A percentile compares a stretch with the other conserved stretches of the same genome.
phyloP scores from a whole-genome alignment of 352 stramenopile species.

The Elongisporangium senticosum region DNA sequence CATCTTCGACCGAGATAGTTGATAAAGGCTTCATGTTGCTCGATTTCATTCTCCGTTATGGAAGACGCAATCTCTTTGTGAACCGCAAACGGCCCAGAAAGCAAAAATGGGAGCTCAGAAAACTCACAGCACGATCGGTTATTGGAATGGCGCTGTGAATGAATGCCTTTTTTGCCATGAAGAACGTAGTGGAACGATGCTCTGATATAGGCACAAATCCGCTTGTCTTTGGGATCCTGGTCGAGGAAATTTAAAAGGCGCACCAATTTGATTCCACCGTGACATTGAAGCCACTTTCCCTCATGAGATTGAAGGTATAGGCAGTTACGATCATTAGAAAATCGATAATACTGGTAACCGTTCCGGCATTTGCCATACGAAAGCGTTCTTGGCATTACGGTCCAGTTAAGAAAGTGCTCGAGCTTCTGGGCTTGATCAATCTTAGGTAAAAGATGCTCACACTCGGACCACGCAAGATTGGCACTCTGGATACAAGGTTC shows the following conservation, averaged over 20 bases:
- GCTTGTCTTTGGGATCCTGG: constrained; percentile 16
- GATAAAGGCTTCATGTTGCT: constrained; percentile 42
- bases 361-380: constrained; percentile 48
- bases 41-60: constrained; percentile 36
- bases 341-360: constrained; percentile 57
- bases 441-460: constrained; percentile 35
- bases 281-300: constrained; percentile 41
- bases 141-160: constrained; percentile 4
- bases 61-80: constrained; percentile 33
- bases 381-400: constrained; percentile 55
- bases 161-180: constrained; percentile 14
- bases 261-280: constrained; percentile 16
- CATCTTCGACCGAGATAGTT: constrained; percentile 41
- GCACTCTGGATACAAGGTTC: constrained; percentile 48
- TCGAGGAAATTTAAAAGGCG: constrained; percentile 58
- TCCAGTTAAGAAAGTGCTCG: constrained; percentile 58
- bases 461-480: constrained; percentile 65
- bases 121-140: constrained; percentile 28
- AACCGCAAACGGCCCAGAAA: constrained; percentile 36
- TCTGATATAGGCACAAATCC: constrained; percentile 25
- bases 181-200: constrained; percentile 37
- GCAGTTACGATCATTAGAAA: constrained; percentile 44
- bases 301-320: constrained; percentile 49
- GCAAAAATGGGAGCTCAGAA: constrained; percentile 25
- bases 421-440: constrained; percentile 39